phyloP scores from a whole-genome alignment of 768 basidiomycete species.

The Piloderma croceum region DNA sequence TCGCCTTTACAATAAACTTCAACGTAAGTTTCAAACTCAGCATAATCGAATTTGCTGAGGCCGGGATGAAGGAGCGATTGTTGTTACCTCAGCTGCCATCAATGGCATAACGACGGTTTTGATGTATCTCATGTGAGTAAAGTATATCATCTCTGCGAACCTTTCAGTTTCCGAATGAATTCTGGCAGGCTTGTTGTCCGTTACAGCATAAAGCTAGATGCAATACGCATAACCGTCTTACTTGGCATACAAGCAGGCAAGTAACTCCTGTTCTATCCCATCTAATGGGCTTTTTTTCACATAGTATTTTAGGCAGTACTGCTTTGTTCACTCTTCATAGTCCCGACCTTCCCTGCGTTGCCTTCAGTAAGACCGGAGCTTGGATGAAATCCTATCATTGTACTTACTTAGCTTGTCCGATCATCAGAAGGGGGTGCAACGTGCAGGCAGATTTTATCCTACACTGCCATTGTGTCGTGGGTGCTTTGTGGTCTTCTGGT shows the following conservation, averaged over 20 bases:
- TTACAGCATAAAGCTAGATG: too few species aligned
- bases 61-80: slow-evolving; percentile 34
- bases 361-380: too few species aligned
- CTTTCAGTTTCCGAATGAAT: too few species aligned
- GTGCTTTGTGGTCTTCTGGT: slow-evolving; percentile 26
- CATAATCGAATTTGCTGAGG: not conserved
- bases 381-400: too few species aligned
- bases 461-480: slow-evolving; percentile 49
- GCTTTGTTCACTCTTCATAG: not conserved
- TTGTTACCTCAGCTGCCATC: slow-evolving; percentile 38
- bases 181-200: too few species aligned
- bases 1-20: slow-evolving; percentile 30
- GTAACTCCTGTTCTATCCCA: too few species aligned
- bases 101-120: slow-evolving; percentile 36
- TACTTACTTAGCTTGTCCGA: slow-evolving; percentile 26
- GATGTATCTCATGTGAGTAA: slow-evolving; percentile 40
- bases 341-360: too few species aligned
- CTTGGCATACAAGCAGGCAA: too few species aligned
- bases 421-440: slow-evolving; percentile 35
- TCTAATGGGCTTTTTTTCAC: too few species aligned
- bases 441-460: slow-evolving; percentile 45
- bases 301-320: not conserved
- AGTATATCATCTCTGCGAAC: too few species aligned
- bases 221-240: too few species aligned
- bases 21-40: slow-evolving; percentile 33